These are phyloP conservation scores for Mycena maculata DNA, from an alignment of 768 basidiomycete species.

Conservation along the genomic window DNA sequence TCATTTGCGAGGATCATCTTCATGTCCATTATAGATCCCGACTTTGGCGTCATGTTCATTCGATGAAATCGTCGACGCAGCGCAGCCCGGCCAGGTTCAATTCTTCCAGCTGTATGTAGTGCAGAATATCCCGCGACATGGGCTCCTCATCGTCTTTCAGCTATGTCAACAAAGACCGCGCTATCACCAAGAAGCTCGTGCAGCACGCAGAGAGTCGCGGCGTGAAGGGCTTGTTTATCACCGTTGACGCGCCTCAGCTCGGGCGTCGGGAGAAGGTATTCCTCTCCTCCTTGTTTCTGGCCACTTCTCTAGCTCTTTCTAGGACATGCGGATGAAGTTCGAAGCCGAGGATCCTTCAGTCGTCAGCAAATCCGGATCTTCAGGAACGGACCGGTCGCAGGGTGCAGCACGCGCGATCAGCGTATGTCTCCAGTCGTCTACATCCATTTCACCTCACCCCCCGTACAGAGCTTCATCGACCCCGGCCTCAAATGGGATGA, in stretches of 20 bases:
- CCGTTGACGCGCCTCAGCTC: slow-evolving; percentile 48
- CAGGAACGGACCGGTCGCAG: slow-evolving; percentile 82
- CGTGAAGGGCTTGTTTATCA: slow-evolving; percentile 93
- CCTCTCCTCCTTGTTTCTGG: not conserved
- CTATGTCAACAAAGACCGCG: slow-evolving; percentile 93
- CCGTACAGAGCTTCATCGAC: slow-evolving; percentile 92
- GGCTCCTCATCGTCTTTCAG: slow-evolving; percentile 45
- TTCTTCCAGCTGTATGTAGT: slow-evolving; percentile 83
- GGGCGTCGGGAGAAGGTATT: slow-evolving; percentile 86
- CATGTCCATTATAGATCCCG: slow-evolving; percentile 72
- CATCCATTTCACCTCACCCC: not conserved
- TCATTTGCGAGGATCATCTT: not conserved
- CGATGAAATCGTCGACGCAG: slow-evolving; percentile 92
- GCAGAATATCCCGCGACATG: not conserved
- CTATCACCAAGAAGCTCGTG: slow-evolving; percentile 87
- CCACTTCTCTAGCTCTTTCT: not conserved
- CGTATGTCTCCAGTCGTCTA: slow-evolving; percentile 53
- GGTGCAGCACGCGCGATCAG: slow-evolving; percentile 96
- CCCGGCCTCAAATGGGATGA: slow-evolving; percentile 90
- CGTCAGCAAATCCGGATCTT: slow-evolving; percentile 62
- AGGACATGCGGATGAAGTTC: slow-evolving; percentile 97
- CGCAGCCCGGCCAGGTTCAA: slow-evolving; percentile 82
- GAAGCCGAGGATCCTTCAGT: slow-evolving; percentile 75
- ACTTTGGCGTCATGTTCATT: slow-evolving; percentile 96
- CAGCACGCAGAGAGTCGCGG: slow-evolving; percentile 92